phyloP scores from a whole-genome alignment of 2,329 filamentous ascomycete species.

The Aspergillus felis region DNA sequence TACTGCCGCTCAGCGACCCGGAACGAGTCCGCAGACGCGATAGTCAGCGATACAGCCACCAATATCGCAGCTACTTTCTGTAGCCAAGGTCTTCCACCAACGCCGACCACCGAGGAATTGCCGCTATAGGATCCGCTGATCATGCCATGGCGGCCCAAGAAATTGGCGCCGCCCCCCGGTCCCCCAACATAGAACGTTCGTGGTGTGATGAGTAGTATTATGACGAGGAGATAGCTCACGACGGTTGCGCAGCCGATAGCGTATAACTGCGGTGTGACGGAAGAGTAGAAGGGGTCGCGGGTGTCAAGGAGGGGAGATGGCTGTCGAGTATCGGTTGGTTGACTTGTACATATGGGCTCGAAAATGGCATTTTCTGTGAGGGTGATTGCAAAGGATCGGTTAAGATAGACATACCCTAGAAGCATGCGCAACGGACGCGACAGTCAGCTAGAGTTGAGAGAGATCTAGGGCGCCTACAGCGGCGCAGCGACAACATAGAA shows the following conservation, averaged over 20 bases:
- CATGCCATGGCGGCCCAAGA: slow-evolving; percentile 76
- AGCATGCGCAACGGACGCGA: background rate
- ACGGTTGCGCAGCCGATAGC: slow-evolving; percentile 88
- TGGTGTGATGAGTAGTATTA: slow-evolving; percentile 93
- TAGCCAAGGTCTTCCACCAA: slow-evolving; percentile 89
- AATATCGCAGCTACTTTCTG: slow-evolving; percentile 68
- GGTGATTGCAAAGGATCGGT: slow-evolving; percentile 40
- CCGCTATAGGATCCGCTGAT: slow-evolving; percentile 71
- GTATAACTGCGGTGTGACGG: slow-evolving; percentile 88
- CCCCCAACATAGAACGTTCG: slow-evolving; percentile 87
- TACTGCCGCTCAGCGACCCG: slow-evolving; percentile 80
- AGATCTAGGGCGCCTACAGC: no score
- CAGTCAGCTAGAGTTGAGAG: background rate
- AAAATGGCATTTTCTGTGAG: slow-evolving; percentile 49
- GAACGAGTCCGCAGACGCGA: slow-evolving; percentile 90
- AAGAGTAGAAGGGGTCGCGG: slow-evolving; percentile 86
- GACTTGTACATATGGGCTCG: slow-evolving; percentile 46
- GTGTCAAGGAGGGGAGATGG: slow-evolving; percentile 60
- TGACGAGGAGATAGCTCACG: slow-evolving; percentile 84
- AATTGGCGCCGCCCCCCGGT: slow-evolving; percentile 60
- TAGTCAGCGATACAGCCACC: slow-evolving; percentile 78
- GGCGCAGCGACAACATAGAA: no score
- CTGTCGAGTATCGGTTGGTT: slow-evolving; percentile 28
- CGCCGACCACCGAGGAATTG: slow-evolving; percentile 67
- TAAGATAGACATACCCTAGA: slow-evolving; percentile 40